Evolutionary conservation across 1,139 yeast species (phyloP).

Genomic region (Nakaseomyces uthaithaninus): DNA sequence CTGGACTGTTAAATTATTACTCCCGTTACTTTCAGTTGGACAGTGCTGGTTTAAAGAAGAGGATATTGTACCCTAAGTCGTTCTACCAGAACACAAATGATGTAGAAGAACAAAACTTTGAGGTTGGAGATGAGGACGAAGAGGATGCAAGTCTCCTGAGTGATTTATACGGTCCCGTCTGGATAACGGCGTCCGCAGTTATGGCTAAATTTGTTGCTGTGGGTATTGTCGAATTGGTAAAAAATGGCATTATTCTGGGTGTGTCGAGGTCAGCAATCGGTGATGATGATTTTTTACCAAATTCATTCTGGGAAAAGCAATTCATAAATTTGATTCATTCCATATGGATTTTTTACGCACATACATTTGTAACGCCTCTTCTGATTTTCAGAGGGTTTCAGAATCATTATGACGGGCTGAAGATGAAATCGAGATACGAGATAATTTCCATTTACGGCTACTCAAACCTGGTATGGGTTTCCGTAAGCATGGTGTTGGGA

Average conservation of each 20-base stretch:
- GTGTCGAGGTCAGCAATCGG: background rate
- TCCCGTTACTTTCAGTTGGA: conserved; percentile 25
- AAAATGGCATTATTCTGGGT: conserved; percentile 18
- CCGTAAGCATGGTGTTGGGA: conserved; percentile 18
- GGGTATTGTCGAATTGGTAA: conserved; percentile 18
- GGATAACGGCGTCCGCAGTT: conserved; percentile 27
- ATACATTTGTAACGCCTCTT: conserved; percentile 22
- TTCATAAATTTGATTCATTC: conserved; percentile 20
- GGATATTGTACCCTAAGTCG: conserved; percentile 13
- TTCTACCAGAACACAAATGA: conserved; percentile 8
- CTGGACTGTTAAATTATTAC: conserved; percentile 25
- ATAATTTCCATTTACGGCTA: conserved; percentile 27
- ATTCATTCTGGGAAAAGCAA: conserved; percentile 8
- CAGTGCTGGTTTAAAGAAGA: conserved; percentile 16
- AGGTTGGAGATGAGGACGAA: conserved; percentile 8
- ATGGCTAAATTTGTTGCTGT: conserved; percentile 21
- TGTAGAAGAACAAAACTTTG: conserved; percentile 10
- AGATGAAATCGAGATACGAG: conserved; percentile 9
- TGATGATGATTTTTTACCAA: background rate
- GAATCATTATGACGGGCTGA: conserved; percentile 9
- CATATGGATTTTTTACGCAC: conserved; percentile 24
- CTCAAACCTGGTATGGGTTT: conserved; percentile 26
- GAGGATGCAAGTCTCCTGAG: conserved; percentile 8
- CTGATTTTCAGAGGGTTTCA: conserved; percentile 16
- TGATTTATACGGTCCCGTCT: conserved; percentile 28